These are phyloP conservation scores for Melastoma malabathricum DNA, from an alignment of 345 rosid species.

Conservation along the genomic window DNA sequence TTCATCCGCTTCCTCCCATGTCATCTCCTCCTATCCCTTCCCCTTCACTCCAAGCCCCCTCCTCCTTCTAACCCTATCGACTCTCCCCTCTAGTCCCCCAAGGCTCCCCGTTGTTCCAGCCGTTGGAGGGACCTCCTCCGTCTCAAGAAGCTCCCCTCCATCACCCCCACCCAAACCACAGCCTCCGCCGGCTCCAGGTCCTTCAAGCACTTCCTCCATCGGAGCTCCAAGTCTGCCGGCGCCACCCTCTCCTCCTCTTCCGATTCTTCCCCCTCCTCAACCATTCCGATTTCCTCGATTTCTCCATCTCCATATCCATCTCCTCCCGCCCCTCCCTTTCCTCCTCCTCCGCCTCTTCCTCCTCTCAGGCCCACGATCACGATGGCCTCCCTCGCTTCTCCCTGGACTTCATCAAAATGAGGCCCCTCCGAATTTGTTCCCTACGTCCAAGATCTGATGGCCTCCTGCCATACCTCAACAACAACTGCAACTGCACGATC, in stretches of 20 bases:
- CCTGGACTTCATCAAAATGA: constrained; percentile 52
- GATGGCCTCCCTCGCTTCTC: constrained; percentile 75
- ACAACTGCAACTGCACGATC: constrained; percentile 13
- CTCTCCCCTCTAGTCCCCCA: too few relatives aligned
- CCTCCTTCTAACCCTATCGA: too few relatives aligned
- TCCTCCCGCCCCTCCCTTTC: constrained; percentile 80
- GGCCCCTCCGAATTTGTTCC: constrained; percentile 20
- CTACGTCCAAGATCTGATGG: constrained; percentile 4
- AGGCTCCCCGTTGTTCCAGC: too few relatives aligned
- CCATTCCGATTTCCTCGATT: constrained; percentile 28
- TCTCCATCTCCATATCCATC: constrained; percentile 54
- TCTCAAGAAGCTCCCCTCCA: too few relatives aligned
- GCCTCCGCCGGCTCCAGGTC: constrained; percentile 26
- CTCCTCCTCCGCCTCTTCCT: too few relatives aligned
- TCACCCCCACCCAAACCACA: too few relatives aligned
- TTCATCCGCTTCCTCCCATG: too few relatives aligned
- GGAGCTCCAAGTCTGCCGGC: constrained; percentile 42
- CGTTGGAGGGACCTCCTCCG: too few relatives aligned
- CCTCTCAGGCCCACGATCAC: constrained; percentile 49
- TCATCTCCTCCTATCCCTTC: too few relatives aligned
- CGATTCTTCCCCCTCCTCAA: constrained; percentile 54
- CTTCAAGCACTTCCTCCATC: constrained; percentile 49
- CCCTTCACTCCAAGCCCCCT: too few relatives aligned
- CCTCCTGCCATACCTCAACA: too few relatives aligned
- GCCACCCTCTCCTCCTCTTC: not conserved